Evolutionary conservation across 371 early-diverging fungal species (phyloP).

Genomic region (Mucor plumbeus): DNA sequence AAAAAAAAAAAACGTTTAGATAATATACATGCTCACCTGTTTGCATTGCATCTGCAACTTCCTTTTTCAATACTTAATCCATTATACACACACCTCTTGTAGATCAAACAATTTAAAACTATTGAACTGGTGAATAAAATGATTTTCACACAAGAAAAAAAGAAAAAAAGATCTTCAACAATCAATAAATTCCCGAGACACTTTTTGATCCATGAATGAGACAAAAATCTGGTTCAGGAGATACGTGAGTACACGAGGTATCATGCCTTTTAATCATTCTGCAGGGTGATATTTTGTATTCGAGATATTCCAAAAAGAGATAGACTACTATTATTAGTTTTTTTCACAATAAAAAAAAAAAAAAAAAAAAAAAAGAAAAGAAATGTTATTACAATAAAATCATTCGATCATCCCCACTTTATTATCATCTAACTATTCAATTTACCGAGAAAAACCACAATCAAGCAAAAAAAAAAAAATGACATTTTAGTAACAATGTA

Average conservation of each 20-base stretch:
- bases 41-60: constrained; percentile 4
- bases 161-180: background rate
- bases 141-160: background rate
- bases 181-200: background rate
- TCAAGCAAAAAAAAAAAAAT: background rate
- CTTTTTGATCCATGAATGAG: background rate
- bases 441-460: background rate
- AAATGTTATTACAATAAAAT: background rate
- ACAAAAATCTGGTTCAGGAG: background rate
- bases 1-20: background rate
- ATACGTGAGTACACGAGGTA: constrained; percentile 5
- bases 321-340: constrained; percentile 4
- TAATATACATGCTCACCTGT: background rate
- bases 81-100: background rate
- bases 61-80: background rate
- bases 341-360: background rate
- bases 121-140: background rate
- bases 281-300: constrained; percentile 6
- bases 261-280: constrained; percentile 8
- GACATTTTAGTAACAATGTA: background rate
- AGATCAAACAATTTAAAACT: too few relatives aligned
- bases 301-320: constrained; percentile 9
- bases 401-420: background rate
- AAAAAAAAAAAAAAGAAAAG: background rate
- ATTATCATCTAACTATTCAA: background rate